Percentiles rank a stretch among this genome's conserved stretches.
Evolutionary conservation across 768 basidiomycete species (phyloP).

Genomic region (Strobilomyces dryophilus): DNA sequence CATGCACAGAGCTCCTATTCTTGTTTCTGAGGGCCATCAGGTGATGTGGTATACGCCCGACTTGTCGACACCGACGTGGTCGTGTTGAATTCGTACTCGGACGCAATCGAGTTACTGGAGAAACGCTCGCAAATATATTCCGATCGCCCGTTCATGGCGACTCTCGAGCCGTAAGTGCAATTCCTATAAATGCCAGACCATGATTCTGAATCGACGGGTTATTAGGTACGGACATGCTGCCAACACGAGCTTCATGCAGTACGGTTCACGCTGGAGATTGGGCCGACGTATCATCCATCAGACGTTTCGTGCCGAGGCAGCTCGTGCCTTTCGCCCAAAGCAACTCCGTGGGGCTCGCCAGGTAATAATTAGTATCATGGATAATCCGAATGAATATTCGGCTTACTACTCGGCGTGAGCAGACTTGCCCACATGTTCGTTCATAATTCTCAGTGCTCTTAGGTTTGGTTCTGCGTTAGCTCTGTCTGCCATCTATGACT

Average conservation of each 20-base stretch:
- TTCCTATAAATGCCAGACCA: background rate
- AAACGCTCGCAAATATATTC: slow-evolving; percentile 15
- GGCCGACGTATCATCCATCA: slow-evolving; percentile 13
- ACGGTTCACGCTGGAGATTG: slow-evolving; percentile 8
- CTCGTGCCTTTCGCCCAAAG: slow-evolving; percentile 8
- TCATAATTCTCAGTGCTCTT: background rate
- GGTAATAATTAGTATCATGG: slow-evolving; percentile 3
- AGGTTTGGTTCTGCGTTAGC: slow-evolving; percentile 9
- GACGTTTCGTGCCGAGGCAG: slow-evolving; percentile 9
- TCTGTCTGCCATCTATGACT: slow-evolving; percentile 12
- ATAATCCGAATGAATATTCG: background rate
- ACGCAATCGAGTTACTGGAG: slow-evolving; percentile 3
- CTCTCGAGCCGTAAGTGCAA: slow-evolving; percentile 3
- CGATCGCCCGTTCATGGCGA: slow-evolving; percentile 8
- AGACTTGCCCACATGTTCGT: background rate
- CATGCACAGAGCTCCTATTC: fast-evolving
- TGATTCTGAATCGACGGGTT: background rate
- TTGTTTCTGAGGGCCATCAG: background rate
- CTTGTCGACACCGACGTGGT: slow-evolving; percentile 3
- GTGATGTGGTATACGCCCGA: slow-evolving; percentile 6
- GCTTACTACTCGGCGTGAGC: slow-evolving; percentile 7
- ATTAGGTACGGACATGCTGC: no score
- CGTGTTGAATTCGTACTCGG: slow-evolving; percentile 4
- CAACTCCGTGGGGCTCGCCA: slow-evolving; percentile 9
- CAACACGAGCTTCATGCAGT: background rate